phyloP scores from a whole-genome alignment of 139 green algal genomes.

The Chlamydomonas incerta region DNA sequence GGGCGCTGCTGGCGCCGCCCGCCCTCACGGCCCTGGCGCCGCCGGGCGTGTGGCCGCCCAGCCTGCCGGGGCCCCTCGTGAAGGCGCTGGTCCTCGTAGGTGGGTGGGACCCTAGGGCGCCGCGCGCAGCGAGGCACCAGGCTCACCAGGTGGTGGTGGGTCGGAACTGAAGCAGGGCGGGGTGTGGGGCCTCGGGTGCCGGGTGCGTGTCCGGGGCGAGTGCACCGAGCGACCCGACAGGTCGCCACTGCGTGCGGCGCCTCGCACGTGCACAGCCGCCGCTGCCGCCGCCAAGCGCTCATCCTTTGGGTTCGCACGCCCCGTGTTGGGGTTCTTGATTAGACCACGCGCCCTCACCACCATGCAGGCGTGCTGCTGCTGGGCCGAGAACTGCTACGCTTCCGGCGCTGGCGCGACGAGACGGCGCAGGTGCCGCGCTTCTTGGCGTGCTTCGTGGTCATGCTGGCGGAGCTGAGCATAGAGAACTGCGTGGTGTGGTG shows the following conservation, averaged over 20 bases:
- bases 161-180: no score
- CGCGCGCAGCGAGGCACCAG: no score
- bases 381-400: conserved; percentile 53
- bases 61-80: not conserved
- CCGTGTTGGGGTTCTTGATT: no score
- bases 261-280: not conserved
- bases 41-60: not conserved
- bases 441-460: conserved; percentile 57
- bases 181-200: no score
- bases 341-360: no score
- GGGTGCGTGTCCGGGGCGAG: no score
- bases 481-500: conserved; percentile 78
- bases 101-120: no score
- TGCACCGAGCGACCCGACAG: no score
- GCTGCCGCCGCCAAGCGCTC: no score
- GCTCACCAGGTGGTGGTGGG: no score
- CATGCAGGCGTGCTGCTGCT: conserved; percentile 52
- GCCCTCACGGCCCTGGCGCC: not conserved
- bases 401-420: conserved; percentile 77
- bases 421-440: conserved; percentile 65
- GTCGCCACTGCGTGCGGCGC: no score
- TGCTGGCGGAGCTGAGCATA: conserved; percentile 68
- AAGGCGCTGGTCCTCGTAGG: not conserved
- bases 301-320: no score
- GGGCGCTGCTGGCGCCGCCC: conserved; percentile 1